Evolutionary conservation across 768 basidiomycete genomes (phyloP), one percentile per base, ranked within the genome.

Genomic region (Rhodotorula diobovata): DNA sequence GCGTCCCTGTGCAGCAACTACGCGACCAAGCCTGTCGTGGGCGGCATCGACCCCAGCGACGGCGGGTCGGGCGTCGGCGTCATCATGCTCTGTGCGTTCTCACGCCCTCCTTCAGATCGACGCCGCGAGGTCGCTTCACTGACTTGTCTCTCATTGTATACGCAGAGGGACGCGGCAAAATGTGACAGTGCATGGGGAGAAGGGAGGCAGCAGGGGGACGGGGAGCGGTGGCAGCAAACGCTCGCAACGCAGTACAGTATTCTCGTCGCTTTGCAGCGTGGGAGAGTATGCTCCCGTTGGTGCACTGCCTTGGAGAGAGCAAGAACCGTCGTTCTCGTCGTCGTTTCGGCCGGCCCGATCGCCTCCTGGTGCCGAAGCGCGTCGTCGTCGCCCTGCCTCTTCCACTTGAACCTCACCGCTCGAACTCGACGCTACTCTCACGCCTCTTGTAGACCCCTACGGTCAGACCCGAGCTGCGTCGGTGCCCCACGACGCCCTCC

Each of bases 1-100:
- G 7, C 20, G 5, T 51, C 87, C 79, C 94, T 94, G 79, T 80
- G 94, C 68, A 97, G 96, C 82, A 99, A 99, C 81, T 99, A 93
- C 91, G 85, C 89, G 70, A 94, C 92, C 21, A 82, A 86, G 23
- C 84, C 87, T 4, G 82, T 98, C 67, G 87, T 91, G 50, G 94
- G 95, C 32, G 82, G 81, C 8, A 72, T 76, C 45, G 72, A 77
- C 54, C 73, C 72, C 3, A 56, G 53, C 4, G 79, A 78, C 50
- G 75, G 80, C 57, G 79, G 80, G 41, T 75, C 78, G 9, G 93
- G 91, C 10, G 76, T 83, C 28, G 83, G 82, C 0, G 87, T 98
- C 28, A 93, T 97, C 50, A 98, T 98, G 95, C 84, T 98, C 45
- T 96, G 83, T 39, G 34, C 34, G 56, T 39, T 10, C 25, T 12